These are phyloP conservation scores for Populus tremula DNA, from an alignment of 345 rosid species.

Conservation along the genomic window DNA sequence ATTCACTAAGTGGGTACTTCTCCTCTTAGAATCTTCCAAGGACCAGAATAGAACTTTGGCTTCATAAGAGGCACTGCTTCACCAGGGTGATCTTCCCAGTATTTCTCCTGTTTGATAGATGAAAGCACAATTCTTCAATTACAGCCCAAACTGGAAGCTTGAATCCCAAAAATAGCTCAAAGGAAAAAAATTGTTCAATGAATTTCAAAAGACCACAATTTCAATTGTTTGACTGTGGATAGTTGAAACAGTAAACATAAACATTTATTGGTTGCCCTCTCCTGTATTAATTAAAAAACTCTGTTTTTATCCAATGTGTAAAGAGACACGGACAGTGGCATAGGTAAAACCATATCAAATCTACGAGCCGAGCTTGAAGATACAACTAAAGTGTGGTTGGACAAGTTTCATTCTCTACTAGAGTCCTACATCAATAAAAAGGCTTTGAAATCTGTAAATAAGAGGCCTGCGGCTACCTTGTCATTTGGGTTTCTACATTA, in stretches of 20 bases:
- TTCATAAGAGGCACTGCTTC: slow-evolving; percentile 76
- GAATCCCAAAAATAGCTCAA: not conserved
- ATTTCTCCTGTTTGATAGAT: slow-evolving; percentile 60
- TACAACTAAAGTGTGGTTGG: no score
- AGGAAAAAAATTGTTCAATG: not conserved
- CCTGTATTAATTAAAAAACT: no score
- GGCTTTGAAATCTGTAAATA: no score
- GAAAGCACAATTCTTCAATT: slow-evolving; percentile 14
- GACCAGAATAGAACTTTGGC: slow-evolving; percentile 71
- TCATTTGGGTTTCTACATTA: no score
- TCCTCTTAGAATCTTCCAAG: slow-evolving; percentile 80
- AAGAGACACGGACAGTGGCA: not conserved
- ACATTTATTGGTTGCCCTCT: not conserved
- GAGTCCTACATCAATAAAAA: no score
- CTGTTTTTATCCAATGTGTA: not conserved
- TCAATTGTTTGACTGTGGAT: not conserved
- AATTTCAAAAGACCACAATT: not conserved
- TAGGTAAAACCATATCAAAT: not conserved
- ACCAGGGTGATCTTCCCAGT: slow-evolving; percentile 94
- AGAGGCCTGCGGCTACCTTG: no score
- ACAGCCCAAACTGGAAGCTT: slow-evolving; percentile 1
- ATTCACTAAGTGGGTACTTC: slow-evolving; percentile 30
- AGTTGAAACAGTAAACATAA: not conserved
- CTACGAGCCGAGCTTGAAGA: no score
- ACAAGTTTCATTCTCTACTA: no score